These are phyloP conservation scores for Pilobolus umbonatus DNA, from an alignment of 192 early-diverging fungal genomes.

Conservation along the genomic window DNA sequence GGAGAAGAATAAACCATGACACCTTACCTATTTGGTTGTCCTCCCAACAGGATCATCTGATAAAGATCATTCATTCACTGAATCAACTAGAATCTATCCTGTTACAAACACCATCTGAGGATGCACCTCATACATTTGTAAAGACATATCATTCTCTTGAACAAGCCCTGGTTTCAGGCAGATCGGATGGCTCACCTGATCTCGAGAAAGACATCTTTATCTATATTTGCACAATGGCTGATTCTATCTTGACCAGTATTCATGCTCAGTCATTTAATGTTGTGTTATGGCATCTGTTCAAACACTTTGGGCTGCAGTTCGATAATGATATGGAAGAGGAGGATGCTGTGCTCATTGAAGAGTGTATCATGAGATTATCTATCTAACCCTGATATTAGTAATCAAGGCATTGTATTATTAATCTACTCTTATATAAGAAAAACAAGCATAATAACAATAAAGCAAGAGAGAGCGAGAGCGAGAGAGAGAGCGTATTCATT, in stretches of 20 bases:
- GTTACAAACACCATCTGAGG: neutral
- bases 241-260: neutral
- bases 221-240: conserved; percentile 2
- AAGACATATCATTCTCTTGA: neutral
- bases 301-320: conserved; percentile 1
- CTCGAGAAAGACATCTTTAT: conserved; percentile 5
- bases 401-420: too few relatives aligned
- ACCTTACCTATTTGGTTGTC: conserved; percentile 1
- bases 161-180: neutral
- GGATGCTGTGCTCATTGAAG: conserved; percentile 3
- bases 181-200: neutral
- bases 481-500: too few relatives aligned
- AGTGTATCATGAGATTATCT: neutral
- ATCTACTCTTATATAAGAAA: too few relatives aligned
- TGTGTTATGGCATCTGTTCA: neutral
- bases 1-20: neutral
- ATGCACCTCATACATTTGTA: neutral
- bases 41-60: neutral
- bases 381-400: too few relatives aligned
- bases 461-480: too few relatives aligned
- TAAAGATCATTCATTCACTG: neutral
- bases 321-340: neutral
- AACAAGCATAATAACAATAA: too few relatives aligned
- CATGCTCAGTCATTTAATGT: neutral
- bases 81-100: neutral